Percentiles rank a stretch among this genome's conserved stretches.
phyloP scores from a whole-genome alignment of 441 rosid genomes.

The Breynia disticha region DNA sequence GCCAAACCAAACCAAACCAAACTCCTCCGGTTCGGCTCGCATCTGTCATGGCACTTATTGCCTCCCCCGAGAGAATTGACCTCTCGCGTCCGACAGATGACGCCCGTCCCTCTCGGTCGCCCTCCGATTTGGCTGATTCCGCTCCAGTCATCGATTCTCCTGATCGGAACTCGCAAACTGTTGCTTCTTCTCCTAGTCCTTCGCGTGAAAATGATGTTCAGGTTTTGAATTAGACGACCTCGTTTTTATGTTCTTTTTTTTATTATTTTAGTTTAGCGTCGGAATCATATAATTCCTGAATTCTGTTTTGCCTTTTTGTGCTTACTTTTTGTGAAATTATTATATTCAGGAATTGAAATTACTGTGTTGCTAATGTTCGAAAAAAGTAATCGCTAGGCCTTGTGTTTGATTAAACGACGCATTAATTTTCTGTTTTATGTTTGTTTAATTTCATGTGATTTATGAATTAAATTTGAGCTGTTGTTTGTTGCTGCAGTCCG shows the following conservation, averaged over 20 bases:
- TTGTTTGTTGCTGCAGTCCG: constrained; percentile 30
- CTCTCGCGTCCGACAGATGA: constrained; percentile 27
- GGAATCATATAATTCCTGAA: no score
- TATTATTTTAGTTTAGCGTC: background rate
- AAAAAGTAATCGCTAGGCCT: no score
- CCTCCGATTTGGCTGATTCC: constrained; percentile 30
- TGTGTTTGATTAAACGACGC: no score
- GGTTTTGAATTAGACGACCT: constrained; percentile 23
- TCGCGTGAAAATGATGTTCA: constrained; percentile 42
- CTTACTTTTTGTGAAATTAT: no score
- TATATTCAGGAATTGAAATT: background rate
- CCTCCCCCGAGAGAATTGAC: constrained; percentile 33
- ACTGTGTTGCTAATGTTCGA: background rate
- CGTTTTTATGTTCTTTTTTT: background rate
- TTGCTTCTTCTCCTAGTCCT: constrained; percentile 39
- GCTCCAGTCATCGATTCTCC: constrained; percentile 29
- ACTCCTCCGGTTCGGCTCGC: constrained; percentile 1
- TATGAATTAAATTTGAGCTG: background rate
- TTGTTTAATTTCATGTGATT: background rate
- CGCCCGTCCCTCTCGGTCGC: constrained; percentile 25
- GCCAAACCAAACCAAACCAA: background rate
- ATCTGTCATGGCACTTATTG: constrained; percentile 37
- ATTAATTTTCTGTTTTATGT: background rate
- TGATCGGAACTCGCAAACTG: constrained; percentile 41
- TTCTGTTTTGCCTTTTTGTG: no score